These are phyloP conservation scores for thale cress (Arabidopsis thaliana) DNA, from an alignment of 345 rosid genomes.

Conservation along the genomic window DNA sequence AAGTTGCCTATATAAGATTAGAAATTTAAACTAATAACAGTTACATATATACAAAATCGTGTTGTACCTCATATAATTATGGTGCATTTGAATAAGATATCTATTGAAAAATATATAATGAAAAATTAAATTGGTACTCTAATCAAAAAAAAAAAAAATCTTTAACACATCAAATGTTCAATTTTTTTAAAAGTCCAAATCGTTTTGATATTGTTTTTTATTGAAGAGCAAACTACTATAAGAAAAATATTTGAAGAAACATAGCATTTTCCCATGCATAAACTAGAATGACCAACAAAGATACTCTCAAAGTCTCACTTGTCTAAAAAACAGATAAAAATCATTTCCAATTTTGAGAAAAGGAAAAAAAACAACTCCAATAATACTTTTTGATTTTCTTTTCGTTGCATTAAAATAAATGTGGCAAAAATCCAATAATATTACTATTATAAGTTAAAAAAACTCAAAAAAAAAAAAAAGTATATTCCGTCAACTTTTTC, in stretches of 20 bases:
- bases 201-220: too few relatives aligned
- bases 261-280: background rate
- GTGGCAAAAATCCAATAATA: background rate
- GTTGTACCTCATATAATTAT: background rate
- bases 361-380: background rate
- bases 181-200: too few relatives aligned
- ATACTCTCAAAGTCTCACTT: background rate
- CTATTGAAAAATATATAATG: too few relatives aligned
- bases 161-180: too few relatives aligned
- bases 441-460: slow-evolving; percentile 5
- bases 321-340: background rate
- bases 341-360: background rate
- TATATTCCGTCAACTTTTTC: slow-evolving; percentile 19
- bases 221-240: slow-evolving; percentile 2
- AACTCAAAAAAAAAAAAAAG: slow-evolving; percentile 3
- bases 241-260: background rate
- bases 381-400: too few relatives aligned
- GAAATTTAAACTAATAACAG: too few relatives aligned
- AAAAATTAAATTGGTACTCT: too few relatives aligned
- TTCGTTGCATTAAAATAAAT: too few relatives aligned
- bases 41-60: too few relatives aligned
- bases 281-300: background rate
- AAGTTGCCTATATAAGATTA: background rate
- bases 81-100: too few relatives aligned
- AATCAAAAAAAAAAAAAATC: too few relatives aligned